Evolutionary conservation across 2,329 filamentous ascomycete species (phyloP), one percentile per base, ranked within the genome.

Genomic region (Catunica adiposa): DNA sequence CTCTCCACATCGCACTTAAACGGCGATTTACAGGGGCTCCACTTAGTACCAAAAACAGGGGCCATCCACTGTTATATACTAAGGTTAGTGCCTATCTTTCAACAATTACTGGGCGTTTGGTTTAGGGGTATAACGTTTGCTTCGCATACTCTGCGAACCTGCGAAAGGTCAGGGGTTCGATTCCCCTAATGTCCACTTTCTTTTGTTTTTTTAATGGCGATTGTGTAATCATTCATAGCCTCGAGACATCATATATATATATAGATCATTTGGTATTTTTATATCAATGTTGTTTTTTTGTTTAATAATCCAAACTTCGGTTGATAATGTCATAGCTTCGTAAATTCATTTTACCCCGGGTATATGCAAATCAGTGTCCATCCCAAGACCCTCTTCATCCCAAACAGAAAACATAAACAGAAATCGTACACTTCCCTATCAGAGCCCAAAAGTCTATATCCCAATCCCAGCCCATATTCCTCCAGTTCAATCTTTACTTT

Each of bases 61-160:
- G 11, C 11, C 5, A 34, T 34, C 11, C 29, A 5, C 29, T 34
- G 11, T 34, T 11, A 5, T 34, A 11, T 34, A 34, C 5, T 34
- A 34, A 11, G 29, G 29, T 34, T 5, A 34, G 5, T 34, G 11
- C 11, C 11, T 11, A 11, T 11, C 29, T 1, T 47, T 37, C 5
- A 14, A n/a, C 17, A 20, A 25, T 22, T 2, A 20, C 15, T 50
- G 56, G 56, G 56, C 56, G 56, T 52, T 57, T 57, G 51, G 56
- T 57, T 57, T 57, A 57, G 55, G n/a, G 55, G 55, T 57, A 57
- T 57, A 57, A 57, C 55, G 44, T 57, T 57, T 57, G 55, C 55
- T 57, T 57, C 55, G 51, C 55, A 57, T 57, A n/a, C 22, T 50
- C 40, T 57, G 55, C 55, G 55, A 40, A 54, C n/a, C 37, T 57